phyloP scores from a whole-genome alignment of 768 basidiomycete species.

The Galerina sulciceps region DNA sequence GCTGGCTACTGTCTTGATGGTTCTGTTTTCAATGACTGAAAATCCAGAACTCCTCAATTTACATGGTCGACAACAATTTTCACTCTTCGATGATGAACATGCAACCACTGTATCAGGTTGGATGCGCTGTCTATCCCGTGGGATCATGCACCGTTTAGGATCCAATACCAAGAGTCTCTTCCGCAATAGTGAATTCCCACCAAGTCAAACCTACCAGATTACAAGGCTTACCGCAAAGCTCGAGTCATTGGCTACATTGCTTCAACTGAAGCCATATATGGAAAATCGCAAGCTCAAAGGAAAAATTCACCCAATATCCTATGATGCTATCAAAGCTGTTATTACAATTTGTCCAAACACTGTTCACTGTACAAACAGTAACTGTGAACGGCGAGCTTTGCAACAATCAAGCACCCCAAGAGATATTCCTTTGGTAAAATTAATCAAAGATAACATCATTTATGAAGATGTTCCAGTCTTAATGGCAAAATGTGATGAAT shows the following conservation, averaged over 20 bases:
- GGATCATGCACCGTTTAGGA: background rate
- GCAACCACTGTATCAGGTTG: background rate
- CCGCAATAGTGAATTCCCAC: background rate
- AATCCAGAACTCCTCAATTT: conserved; percentile 22
- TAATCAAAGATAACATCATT: background rate
- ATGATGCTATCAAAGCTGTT: background rate
- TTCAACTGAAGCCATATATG: background rate
- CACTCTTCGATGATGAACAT: background rate
- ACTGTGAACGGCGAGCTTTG: background rate
- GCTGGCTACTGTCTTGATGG: conserved; percentile 15
- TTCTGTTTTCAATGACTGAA: conserved; percentile 20
- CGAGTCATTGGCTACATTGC: background rate
- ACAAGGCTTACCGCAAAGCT: background rate
- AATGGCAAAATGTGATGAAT: conserved; percentile 6
- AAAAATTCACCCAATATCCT: background rate
- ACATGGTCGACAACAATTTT: conserved; percentile 17
- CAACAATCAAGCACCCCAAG: background rate
- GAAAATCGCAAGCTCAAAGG: no score
- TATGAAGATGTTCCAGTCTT: conserved; percentile 6
- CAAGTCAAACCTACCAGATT: background rate
- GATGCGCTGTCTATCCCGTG: background rate
- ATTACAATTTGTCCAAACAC: background rate
- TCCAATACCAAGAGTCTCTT: background rate
- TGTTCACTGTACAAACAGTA: background rate
- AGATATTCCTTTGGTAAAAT: conserved; percentile 2